Base-by-base conservation (phyloP, 2,329 filamentous ascomycete genomes). In the Chrysoporthe austroafricana region DNA sequence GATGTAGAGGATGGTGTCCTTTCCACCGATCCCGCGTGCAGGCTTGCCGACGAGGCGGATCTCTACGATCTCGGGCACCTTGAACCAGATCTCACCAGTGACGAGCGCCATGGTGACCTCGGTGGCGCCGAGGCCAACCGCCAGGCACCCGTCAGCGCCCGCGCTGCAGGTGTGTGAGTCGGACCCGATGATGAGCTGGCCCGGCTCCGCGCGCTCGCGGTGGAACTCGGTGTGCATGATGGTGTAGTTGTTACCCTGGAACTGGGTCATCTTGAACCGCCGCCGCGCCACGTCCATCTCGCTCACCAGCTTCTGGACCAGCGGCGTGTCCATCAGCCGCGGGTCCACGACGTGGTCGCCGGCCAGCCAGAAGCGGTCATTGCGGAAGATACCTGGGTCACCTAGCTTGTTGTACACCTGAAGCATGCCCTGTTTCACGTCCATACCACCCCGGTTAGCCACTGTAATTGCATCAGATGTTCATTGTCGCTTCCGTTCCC, bases 361-460 rank as follows among this genome's bases (percentile, higher is more conserved):
- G 0, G 82, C 82, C 6, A 85, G 76, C 83, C 83, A 85, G 70
- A 85, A 79, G 0, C 83, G 74, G 69, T 84, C 82, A 63, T 84
- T 85, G 9, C 83, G 80, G 67, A 78, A 83, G n/a, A 83, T 80
- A 3, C 78, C 77, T 0, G 81, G 80, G 14, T 73, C 70, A 3
- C 80, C 79, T 8, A 84, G 71, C 3, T 73, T 63, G 4, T 80
- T 73, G 70, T 82, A 81, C 11, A 13, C 11, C 43, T 13, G 43
- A 4, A 77, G 80, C 81, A 84, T 84, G 52, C 77, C 76, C 76
- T 68, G 36, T 48, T 43, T 8, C 42, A 43, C 42, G 42, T 43
- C 42, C 7, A 43, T 43, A 43, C 42, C 8, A 43, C 42, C 42
- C 42, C 13, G 42, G 42, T 43, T 13, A 43, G 42, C 42, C 42